A percentile compares a stretch with the other conserved stretches of the same genome.
Evolutionary conservation across 306 rosid genomes (phyloP).

Genomic region (Cucurbita argyrosperma): DNA sequence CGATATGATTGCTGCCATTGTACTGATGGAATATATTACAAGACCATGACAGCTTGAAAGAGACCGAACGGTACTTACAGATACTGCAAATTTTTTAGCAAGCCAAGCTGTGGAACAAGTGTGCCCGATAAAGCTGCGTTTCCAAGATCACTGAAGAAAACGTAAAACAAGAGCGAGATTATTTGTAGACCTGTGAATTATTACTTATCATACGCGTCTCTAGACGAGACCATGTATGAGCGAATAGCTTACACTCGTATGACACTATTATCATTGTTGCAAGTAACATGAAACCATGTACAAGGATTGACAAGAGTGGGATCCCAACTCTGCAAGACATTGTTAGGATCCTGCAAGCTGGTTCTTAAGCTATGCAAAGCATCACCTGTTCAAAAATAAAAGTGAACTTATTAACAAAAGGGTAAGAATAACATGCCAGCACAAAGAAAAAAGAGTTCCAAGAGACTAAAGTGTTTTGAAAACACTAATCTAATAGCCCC

Average conservation of each 20-base stretch:
- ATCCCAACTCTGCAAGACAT: slow-evolving; percentile 98
- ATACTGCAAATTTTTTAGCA: slow-evolving; percentile 87
- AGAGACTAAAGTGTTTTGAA: neutral
- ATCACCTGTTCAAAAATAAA: slow-evolving; percentile 52
- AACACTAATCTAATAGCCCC: too few species aligned
- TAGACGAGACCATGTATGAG: slow-evolving; percentile 2
- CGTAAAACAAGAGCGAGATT: slow-evolving; percentile 6
- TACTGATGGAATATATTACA: neutral
- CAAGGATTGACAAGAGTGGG: slow-evolving; percentile 98
- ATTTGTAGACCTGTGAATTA: slow-evolving; percentile 2
- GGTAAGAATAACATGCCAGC: neutral
- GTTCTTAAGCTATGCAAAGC: slow-evolving; percentile 86
- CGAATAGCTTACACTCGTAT: slow-evolving; percentile 73
- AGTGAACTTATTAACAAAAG: slow-evolving; percentile 10
- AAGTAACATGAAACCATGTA: slow-evolving; percentile 98
- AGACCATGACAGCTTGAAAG: neutral
- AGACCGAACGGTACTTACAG: slow-evolving; percentile 31
- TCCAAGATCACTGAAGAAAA: slow-evolving; percentile 70
- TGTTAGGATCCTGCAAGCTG: slow-evolving; percentile 83
- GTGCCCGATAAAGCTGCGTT: slow-evolving; percentile 92
- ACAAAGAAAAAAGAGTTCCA: neutral
- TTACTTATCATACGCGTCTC: slow-evolving; percentile 1
- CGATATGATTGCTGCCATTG: neutral
- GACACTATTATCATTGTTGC: slow-evolving; percentile 95
- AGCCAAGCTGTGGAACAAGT: slow-evolving; percentile 95